Conservation (phyloP, 2,329 filamentous ascomycete species). For the Neocatenulostroma microsporum region DNA sequence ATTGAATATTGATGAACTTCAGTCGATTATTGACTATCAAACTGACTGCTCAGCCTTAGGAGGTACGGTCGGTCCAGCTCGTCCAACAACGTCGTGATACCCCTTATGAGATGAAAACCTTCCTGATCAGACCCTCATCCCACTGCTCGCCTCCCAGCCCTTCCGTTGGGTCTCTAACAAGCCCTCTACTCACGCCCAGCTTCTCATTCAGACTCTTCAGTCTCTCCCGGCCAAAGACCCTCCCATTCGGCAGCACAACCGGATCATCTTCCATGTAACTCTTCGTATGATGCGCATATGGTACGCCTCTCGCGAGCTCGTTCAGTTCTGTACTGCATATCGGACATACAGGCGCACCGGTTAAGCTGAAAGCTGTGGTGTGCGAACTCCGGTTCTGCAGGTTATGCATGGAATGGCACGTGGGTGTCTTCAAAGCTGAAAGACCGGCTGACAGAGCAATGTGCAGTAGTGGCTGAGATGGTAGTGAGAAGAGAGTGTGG, state of each 20-base stretch:
- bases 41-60: no score
- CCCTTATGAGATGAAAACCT: constrained; percentile 76
- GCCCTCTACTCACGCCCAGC: constrained; percentile 57
- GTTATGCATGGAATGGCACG: constrained; percentile 67
- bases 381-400: constrained; percentile 30
- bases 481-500: constrained; percentile 75
- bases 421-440: constrained; percentile 89
- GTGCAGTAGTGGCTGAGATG: constrained; percentile 75
- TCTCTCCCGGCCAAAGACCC: constrained; percentile 71
- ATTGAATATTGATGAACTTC: no score
- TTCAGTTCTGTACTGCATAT: constrained; percentile 96
- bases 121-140: constrained; percentile 57
- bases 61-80: no score
- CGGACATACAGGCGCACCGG: constrained; percentile 70
- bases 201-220: constrained; percentile 73
- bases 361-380: constrained; percentile 49
- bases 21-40: not conserved
- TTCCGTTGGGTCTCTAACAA: constrained; percentile 71
- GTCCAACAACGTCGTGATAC: not conserved
- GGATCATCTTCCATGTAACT: constrained; percentile 85
- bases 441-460: constrained; percentile 85
- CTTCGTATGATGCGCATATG: constrained; percentile 91
- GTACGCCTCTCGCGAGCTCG: constrained; percentile 76
- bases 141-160: constrained; percentile 52
- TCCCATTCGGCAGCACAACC: constrained; percentile 75